Percentiles rank a stretch among this genome's conserved stretches.
Evolutionary conservation across 1,284 basidiomycete species (phyloP).

Genomic region (Cutaneotrichosporon arboriforme): DNA sequence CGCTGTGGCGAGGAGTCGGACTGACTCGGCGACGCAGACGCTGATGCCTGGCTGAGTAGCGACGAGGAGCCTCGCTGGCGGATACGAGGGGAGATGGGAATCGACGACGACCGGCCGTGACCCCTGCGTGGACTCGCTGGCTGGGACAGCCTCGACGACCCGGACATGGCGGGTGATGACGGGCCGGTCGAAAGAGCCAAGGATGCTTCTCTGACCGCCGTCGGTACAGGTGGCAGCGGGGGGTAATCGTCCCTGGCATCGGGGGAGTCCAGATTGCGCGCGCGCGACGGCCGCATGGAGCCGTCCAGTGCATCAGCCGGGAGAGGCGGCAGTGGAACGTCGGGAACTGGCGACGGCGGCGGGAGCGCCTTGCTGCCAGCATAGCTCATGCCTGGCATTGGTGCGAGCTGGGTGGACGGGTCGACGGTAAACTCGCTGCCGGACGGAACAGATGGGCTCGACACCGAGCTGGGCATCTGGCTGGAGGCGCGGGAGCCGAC

Average conservation of each 20-base stretch:
- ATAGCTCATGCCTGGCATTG: too few species aligned
- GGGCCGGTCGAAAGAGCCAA: background rate
- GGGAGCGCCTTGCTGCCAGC: background rate
- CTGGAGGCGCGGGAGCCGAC: too few species aligned
- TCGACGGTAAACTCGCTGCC: too few species aligned
- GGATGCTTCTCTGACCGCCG: background rate
- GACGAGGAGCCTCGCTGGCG: too few species aligned
- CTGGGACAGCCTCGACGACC: too few species aligned
- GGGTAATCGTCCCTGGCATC: background rate
- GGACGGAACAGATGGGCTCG: too few species aligned
- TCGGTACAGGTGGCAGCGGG: background rate
- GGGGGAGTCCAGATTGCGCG: background rate
- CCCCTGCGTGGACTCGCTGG: too few species aligned
- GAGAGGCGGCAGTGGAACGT: conserved; percentile 5
- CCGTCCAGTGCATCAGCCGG: background rate
- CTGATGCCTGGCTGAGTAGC: background rate
- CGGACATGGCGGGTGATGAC: background rate
- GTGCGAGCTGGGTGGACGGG: too few species aligned
- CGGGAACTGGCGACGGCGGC: conserved; percentile 6
- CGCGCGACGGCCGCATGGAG: background rate
- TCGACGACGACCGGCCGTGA: too few species aligned
- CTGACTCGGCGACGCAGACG: background rate
- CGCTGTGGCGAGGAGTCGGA: too few species aligned
- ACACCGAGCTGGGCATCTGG: too few species aligned
- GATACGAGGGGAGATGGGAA: too few species aligned